Evolutionary conservation across 108 stramenopile genomes (phyloP), one percentile per base, ranked within the genome.

Genomic region (Schizochytrium sp.): DNA sequence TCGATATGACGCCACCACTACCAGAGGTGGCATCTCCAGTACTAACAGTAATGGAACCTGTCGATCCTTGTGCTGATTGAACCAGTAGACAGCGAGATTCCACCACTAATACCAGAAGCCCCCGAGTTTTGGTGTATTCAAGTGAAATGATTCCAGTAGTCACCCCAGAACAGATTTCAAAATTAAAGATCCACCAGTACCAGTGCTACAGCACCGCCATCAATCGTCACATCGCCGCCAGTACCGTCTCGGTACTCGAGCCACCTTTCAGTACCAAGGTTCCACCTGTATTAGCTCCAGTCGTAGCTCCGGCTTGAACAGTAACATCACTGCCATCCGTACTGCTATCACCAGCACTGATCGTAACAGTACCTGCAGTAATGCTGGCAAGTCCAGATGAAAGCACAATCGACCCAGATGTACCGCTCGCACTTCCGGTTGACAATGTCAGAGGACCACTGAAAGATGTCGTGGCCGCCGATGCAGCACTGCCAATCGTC

Each of bases 11-110:
- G 4, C 92, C 92, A n/a, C 91, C 92, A 7, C 59, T 49, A 2
- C 91, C 92, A 10, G 58, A 49, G 2, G 42, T 53, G 40, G 92
- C 92, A 42, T 91, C 87, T 28, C 92, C 92, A 12, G 92, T 92
- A 3, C 58, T 42, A 8, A 93, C 56, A 8, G 55, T 19, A 41
- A 92, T 91, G 12, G 72, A 47, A n/a, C 92, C 92, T 0, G 92
- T 72, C 3, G 47, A 69, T 19, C 92, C 92, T 49, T n/a, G 45
- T 3, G 4, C 73, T 42, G 3, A 83, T 3, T n/a, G 4, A 83
- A n/a, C 3, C 4, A 83, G 3, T 3, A 10, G 4, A 4, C 73
- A 45, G 50, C 73, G 46, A 28, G n/a, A 41, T 4, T 49, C 73
- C 4, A n/a, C 3, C 4, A 4, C 4, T 49, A 49, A 45, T 41